Percentiles rank a stretch among this genome's conserved stretches.
Conservation (phyloP, 208 protist species). For the Wallacemonas sp. region DNA sequence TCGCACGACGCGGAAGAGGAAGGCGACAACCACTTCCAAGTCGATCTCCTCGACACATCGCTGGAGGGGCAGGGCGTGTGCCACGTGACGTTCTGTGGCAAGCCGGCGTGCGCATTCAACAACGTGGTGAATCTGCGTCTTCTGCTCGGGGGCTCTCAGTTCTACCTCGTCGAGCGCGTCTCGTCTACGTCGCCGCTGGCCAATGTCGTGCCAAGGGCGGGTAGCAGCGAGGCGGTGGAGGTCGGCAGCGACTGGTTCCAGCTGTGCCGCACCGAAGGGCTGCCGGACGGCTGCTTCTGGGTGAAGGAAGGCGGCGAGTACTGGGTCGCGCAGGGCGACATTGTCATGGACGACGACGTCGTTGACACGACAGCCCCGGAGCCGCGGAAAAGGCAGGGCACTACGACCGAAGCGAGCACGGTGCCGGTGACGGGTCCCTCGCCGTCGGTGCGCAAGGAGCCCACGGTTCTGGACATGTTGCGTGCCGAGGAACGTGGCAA, state of each 20-base stretch:
- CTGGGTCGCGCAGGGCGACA: conserved; percentile 30
- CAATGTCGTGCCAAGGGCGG: not conserved
- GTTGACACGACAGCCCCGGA: not conserved
- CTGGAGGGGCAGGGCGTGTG: not conserved
- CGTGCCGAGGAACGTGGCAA: not conserved
- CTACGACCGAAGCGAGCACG: too few relatives aligned
- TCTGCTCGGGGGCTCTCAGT: conserved; percentile 50
- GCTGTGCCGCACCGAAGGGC: conserved; percentile 31
- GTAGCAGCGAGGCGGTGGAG: not conserved
- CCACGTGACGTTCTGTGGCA: conserved; percentile 54
- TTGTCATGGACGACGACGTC: not conserved
- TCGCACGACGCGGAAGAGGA: not conserved
- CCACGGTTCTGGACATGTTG: not conserved
- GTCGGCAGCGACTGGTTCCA: conserved; percentile 14
- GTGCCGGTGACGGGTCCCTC: too few relatives aligned
- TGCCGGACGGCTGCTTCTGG: conserved; percentile 37
- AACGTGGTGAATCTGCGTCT: conserved; percentile 65
- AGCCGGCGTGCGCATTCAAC: conserved; percentile 35
- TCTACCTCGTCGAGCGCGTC: conserved; percentile 41
- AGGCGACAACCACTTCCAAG: conserved; percentile 1
- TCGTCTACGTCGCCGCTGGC: not conserved
- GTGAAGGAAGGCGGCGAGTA: conserved; percentile 44
- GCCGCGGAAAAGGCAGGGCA: too few relatives aligned
- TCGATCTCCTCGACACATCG: conserved; percentile 11
- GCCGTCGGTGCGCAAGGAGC: too few relatives aligned